These are phyloP conservation scores for Papilionanthe hybrid DNA, from an alignment of 116 monocot genomes.

Conservation along the genomic window DNA sequence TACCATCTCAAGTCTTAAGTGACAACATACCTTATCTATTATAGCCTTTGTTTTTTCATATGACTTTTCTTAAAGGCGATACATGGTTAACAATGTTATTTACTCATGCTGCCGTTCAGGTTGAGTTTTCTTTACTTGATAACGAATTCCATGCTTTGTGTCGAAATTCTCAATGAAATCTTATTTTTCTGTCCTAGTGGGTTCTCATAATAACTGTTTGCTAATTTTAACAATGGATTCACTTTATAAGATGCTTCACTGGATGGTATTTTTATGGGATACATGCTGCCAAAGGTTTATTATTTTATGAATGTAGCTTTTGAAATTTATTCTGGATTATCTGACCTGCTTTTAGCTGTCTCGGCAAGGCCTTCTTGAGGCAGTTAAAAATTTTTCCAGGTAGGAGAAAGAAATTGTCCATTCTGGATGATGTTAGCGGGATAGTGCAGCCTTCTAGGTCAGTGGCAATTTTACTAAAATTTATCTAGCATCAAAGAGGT, in stretches of 20 bases:
- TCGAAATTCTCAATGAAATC: neutral
- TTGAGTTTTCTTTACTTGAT: neutral
- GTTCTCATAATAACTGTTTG: neutral
- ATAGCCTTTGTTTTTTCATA: neutral
- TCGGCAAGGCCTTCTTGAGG: slow-evolving; percentile 80
- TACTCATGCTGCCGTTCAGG: neutral
- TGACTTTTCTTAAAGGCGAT: neutral
- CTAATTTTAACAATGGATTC: neutral
- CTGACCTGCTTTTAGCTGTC: slow-evolving; percentile 18
- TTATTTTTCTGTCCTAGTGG: neutral
- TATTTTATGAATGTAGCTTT: neutral
- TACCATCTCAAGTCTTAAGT: neutral
- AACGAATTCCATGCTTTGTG: neutral
- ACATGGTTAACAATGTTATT: neutral
- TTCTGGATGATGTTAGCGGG: slow-evolving; percentile 81
- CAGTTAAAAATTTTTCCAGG: slow-evolving; percentile 71
- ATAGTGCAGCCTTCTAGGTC: slow-evolving; percentile 91
- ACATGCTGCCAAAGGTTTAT: neutral
- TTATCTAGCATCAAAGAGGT: neutral
- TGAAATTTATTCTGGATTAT: slow-evolving; percentile 6
- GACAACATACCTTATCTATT: neutral
- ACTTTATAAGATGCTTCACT: neutral
- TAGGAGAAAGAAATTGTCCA: slow-evolving; percentile 65
- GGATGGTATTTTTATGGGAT: neutral
- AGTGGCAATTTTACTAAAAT: neutral